Percentiles rank a stretch among this genome's conserved stretches.
These are phyloP conservation scores for Scleroderma citrinum DNA, from an alignment of 768 basidiomycete genomes.

Conservation along the genomic window DNA sequence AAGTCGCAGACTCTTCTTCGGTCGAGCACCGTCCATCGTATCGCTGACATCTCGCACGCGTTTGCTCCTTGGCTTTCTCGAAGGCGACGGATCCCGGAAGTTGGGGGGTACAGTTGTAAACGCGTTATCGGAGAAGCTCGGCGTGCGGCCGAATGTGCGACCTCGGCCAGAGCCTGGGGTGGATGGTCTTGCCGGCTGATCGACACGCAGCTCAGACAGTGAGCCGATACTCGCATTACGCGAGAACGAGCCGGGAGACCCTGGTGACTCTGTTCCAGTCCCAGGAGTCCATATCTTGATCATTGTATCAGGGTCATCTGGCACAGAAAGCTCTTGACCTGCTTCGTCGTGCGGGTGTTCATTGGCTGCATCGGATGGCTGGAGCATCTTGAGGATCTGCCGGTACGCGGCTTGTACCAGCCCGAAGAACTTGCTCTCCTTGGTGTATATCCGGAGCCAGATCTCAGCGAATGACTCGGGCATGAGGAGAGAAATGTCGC, in stretches of 20 bases:
- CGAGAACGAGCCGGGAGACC: conserved; percentile 27
- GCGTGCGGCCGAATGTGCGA: conserved; percentile 22
- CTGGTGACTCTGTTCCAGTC: conserved; percentile 29
- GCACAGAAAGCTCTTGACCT: conserved; percentile 2
- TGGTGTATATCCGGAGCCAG: conserved; percentile 64
- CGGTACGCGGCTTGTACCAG: conserved; percentile 69
- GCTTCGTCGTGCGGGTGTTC: conserved; percentile 11
- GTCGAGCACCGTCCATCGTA: conserved; percentile 9
- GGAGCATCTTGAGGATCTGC: conserved; percentile 27
- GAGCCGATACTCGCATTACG: conserved; percentile 14
- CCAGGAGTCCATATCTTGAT: conserved; percentile 29
- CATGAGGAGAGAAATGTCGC: conserved; percentile 60
- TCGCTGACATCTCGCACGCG: conserved; percentile 16
- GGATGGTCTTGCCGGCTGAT: background rate
- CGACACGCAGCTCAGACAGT: conserved; percentile 1
- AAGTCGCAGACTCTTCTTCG: conserved; percentile 18
- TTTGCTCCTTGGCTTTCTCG: conserved; percentile 26
- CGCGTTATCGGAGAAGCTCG: conserved; percentile 33
- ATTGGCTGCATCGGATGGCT: conserved; percentile 1
- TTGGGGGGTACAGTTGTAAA: conserved; percentile 42
- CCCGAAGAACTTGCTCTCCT: conserved; percentile 49
- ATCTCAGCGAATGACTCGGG: conserved; percentile 65
- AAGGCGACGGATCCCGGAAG: conserved; percentile 26
- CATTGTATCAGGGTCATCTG: background rate
- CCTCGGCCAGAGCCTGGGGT: background rate